These are phyloP conservation scores for Epithemia pelagica DNA, from an alignment of 108 stramenopile genomes.

Conservation along the genomic window DNA sequence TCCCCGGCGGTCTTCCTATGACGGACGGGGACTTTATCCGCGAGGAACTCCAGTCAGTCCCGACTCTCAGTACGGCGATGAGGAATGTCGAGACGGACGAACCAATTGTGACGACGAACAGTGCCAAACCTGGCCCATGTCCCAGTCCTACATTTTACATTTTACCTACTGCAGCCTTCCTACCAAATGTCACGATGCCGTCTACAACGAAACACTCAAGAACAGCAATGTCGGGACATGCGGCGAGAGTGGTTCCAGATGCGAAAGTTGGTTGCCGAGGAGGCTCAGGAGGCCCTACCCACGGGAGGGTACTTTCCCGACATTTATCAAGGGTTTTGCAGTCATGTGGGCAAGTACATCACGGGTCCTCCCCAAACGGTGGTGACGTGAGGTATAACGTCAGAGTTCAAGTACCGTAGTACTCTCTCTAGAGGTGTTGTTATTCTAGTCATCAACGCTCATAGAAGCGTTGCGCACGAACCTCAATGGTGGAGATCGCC, in stretches of 20 bases:
- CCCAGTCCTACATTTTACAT: conserved; percentile 18
- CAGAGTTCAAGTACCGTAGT: too few relatives aligned
- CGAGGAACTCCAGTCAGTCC: background rate
- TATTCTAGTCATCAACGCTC: too few relatives aligned
- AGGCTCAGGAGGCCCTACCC: conserved; percentile 6
- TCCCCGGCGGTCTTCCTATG: conserved; percentile 25
- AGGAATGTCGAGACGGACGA: conserved; percentile 27
- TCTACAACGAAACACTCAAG: background rate
- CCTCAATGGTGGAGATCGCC: too few relatives aligned
- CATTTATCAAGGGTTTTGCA: conserved; percentile 4
- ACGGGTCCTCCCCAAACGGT: background rate
- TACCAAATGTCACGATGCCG: background rate
- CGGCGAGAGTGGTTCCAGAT: background rate
- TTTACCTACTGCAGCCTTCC: conserved; percentile 29
- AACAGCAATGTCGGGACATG: background rate
- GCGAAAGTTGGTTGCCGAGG: background rate
- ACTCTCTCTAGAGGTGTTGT: too few relatives aligned
- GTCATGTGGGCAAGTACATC: background rate
- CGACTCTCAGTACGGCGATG: background rate
- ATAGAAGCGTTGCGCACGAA: too few relatives aligned
- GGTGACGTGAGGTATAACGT: too few relatives aligned
- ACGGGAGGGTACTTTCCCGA: conserved; percentile 27
- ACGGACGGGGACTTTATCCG: background rate
- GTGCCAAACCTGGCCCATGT: conserved; percentile 23
- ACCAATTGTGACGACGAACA: conserved; percentile 24